phyloP scores from a whole-genome alignment of 176 grass and related monocot species.

The Typha latifolia region DNA sequence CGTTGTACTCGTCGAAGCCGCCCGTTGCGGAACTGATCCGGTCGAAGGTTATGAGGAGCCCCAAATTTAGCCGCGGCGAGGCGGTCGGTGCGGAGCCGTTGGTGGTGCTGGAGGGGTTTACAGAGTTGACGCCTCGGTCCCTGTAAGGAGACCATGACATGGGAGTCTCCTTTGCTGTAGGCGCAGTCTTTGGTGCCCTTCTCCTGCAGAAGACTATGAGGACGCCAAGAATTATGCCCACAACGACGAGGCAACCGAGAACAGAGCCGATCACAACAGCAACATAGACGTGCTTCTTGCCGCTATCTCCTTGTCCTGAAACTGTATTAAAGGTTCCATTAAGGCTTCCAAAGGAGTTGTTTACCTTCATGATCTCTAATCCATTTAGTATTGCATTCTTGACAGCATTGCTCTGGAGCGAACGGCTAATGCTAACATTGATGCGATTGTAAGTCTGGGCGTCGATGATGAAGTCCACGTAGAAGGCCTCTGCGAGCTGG shows the following conservation, averaged over 20 bases:
- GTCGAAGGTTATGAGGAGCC: constrained; percentile 29
- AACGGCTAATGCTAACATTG: constrained; percentile 27
- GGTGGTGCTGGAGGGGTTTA: constrained; percentile 32
- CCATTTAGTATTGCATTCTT: constrained; percentile 52
- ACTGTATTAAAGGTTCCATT: background rate
- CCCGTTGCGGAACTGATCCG: constrained; percentile 28
- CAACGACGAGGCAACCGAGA: constrained; percentile 24
- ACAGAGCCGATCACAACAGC: constrained; percentile 13
- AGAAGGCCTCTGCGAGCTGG: constrained; percentile 12
- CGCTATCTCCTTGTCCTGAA: background rate
- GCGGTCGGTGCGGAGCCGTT: background rate
- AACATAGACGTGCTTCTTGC: background rate
- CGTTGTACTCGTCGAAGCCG: constrained; percentile 16
- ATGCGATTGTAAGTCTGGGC: background rate
- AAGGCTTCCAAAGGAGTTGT: background rate
- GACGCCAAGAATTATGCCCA: constrained; percentile 11
- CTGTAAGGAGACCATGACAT: constrained; percentile 34
- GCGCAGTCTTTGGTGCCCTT: constrained; percentile 4
- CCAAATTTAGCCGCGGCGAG: constrained; percentile 23
- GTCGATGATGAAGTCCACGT: background rate
- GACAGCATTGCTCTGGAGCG: background rate
- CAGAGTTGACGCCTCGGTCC: constrained; percentile 9
- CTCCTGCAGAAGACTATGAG: background rate
- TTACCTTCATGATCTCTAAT: constrained; percentile 70
- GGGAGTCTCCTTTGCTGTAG: constrained; percentile 26